Conservation (phyloP, 1,284 basidiomycete genomes). For the Ceratobasidium sp. region DNA sequence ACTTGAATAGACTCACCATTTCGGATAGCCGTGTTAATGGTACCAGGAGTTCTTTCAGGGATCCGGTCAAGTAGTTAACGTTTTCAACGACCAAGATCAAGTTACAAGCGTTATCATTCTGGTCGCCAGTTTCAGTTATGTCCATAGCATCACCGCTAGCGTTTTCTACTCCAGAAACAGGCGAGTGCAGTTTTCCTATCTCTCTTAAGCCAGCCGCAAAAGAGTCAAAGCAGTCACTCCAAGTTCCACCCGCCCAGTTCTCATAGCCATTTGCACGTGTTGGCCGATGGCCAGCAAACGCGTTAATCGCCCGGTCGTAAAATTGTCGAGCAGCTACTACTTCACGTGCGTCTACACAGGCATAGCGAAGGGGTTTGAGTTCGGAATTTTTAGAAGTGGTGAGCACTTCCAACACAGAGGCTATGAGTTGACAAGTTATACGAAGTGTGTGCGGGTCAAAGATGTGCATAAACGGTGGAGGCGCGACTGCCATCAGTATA, state of each 20-base stretch:
- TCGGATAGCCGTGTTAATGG: slow-evolving; percentile 81
- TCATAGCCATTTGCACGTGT: slow-evolving; percentile 72
- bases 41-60: slow-evolving; percentile 74
- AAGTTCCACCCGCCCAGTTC: slow-evolving; percentile 67
- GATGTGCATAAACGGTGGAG: slow-evolving; percentile 79
- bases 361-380: slow-evolving; percentile 55
- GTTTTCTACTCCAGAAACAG: slow-evolving; percentile 54
- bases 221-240: slow-evolving; percentile 75
- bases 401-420: slow-evolving; percentile 35
- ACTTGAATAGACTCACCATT: slow-evolving; percentile 68
- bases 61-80: slow-evolving; percentile 75
- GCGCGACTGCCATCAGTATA: slow-evolving; percentile 65
- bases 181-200: slow-evolving; percentile 54
- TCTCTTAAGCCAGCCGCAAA: slow-evolving; percentile 73
- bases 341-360: slow-evolving; percentile 72
- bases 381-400: slow-evolving; percentile 13
- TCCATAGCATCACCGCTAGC: slow-evolving; percentile 58
- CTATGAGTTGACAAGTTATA: slow-evolving; percentile 58
- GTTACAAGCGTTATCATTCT: slow-evolving; percentile 50
- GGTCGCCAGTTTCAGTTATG: slow-evolving; percentile 43
- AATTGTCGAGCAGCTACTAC: slow-evolving; percentile 76
- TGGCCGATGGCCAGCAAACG: slow-evolving; percentile 69
- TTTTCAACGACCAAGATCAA: slow-evolving; percentile 74
- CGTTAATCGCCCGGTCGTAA: slow-evolving; percentile 76
- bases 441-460: slow-evolving; percentile 72